Evolutionary conservation across 2,329 filamentous ascomycete species (phyloP).

Genomic region (Cladosporium oxysporum): DNA sequence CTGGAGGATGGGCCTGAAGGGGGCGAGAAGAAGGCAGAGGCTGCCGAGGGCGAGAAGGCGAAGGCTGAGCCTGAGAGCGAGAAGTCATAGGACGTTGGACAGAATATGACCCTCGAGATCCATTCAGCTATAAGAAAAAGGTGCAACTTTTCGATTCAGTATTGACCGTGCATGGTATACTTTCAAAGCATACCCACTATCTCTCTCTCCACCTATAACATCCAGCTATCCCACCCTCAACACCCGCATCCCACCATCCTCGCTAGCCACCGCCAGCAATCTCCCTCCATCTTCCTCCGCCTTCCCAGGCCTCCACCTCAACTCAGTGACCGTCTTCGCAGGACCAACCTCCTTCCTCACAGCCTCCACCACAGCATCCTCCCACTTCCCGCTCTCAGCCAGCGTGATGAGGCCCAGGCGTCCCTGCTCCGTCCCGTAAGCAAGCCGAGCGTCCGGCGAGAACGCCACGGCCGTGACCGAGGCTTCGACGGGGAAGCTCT

Average conservation of each 20-base stretch:
- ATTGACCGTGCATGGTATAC: neutral
- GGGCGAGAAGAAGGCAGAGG: neutral
- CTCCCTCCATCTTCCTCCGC: neutral
- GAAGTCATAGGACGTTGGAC: neutral
- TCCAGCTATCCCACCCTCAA: conserved; percentile 21
- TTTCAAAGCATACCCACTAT: neutral
- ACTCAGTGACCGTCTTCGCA: conserved; percentile 13
- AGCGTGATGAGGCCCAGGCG: conserved; percentile 20
- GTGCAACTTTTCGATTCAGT: neutral
- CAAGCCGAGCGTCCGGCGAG: conserved; percentile 20
- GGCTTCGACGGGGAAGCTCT: conserved; percentile 28
- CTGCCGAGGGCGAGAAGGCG: neutral
- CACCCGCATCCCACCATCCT: conserved; percentile 44
- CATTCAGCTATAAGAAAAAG: neutral
- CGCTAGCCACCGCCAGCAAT: conserved; percentile 44
- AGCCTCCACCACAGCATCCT: conserved; percentile 20
- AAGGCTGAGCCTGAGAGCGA: neutral
- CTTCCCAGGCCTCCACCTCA: conserved; percentile 11
- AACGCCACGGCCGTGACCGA: conserved; percentile 38
- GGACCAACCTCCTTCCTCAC: conserved; percentile 4
- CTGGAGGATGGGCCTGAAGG: conserved; percentile 19
- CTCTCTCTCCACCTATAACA: neutral
- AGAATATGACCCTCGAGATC: neutral
- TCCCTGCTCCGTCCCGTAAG: conserved; percentile 33
- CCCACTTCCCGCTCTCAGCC: conserved; percentile 7